A percentile compares a stretch with the other conserved stretches of the same genome.
Evolutionary conservation across 768 basidiomycete genomes (phyloP).

Genomic region (Suillus lakei): DNA sequence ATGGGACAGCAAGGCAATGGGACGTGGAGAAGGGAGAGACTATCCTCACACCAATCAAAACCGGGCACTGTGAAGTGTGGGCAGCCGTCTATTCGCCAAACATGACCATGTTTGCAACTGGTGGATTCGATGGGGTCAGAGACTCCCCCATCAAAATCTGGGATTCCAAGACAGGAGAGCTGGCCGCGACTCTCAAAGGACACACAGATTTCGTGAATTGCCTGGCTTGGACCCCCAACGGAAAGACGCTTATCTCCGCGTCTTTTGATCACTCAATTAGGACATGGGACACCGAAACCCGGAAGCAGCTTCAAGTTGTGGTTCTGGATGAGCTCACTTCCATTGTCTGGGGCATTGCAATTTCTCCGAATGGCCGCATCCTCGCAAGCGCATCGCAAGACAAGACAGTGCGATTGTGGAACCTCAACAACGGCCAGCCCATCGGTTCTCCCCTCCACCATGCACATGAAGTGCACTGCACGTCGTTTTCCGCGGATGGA

Average conservation of each 20-base stretch:
- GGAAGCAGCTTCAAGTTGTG: no score
- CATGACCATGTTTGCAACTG: conserved; percentile 1
- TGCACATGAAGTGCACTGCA: neutral
- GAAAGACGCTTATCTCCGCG: conserved; percentile 1
- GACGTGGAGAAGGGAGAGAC: neutral
- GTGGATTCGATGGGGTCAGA: neutral
- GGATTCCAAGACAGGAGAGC: conserved; percentile 3
- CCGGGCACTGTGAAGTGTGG: no score
- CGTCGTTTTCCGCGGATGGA: conserved; percentile 1
- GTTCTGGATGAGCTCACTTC: neutral
- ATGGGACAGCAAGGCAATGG: neutral
- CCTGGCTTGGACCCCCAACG: neutral
- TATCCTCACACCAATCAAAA: neutral
- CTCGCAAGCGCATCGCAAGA: conserved; percentile 17
- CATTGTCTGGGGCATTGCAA: conserved; percentile 13
- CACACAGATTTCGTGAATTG: neutral
- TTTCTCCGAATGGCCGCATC: neutral
- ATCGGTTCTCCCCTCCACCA: neutral
- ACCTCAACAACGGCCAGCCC: neutral
- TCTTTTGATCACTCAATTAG: neutral
- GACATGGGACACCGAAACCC: no score
- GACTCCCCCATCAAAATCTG: no score
- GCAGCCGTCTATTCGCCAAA: conserved; percentile 4
- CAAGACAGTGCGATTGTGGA: conserved; percentile 7
- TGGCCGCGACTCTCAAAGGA: neutral